Evolutionary conservation across 345 rosid species (phyloP).

Genomic region (Isatis tinctoria): DNA sequence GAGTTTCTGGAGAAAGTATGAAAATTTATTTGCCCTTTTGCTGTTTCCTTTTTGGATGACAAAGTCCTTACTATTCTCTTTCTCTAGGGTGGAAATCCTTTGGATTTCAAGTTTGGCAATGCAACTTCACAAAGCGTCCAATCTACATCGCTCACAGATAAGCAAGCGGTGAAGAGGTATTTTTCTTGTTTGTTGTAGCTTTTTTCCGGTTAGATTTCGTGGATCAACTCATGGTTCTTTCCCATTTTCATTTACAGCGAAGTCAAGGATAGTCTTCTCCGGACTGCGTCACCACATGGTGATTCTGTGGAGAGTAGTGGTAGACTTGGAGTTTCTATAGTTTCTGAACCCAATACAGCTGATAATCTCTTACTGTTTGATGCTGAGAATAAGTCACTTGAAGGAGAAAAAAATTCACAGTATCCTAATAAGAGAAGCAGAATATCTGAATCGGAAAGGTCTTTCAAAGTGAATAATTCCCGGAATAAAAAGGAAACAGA

Average conservation of each 20-base stretch:
- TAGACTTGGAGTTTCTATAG: constrained; percentile 55
- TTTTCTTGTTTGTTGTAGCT: constrained; percentile 20
- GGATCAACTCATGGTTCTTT: constrained; percentile 16
- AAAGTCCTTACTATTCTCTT: constrained; percentile 17
- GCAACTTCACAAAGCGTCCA: constrained; percentile 76
- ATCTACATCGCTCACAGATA: constrained; percentile 80
- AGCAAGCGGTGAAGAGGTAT: constrained; percentile 74
- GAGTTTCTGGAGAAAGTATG: constrained; percentile 97
- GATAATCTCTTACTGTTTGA: constrained; percentile 79
- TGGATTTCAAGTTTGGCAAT: constrained; percentile 83
- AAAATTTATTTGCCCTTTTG: neutral
- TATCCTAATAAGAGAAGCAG: constrained; percentile 48
- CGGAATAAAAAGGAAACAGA: constrained; percentile 76
- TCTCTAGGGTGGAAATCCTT: constrained; percentile 92
- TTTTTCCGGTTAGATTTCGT: constrained; percentile 1
- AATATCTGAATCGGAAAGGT: constrained; percentile 54
- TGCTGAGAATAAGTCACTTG: constrained; percentile 65
- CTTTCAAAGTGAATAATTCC: constrained; percentile 50
- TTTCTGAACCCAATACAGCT: constrained; percentile 82
- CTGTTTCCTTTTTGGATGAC: constrained; percentile 16
- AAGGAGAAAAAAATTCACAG: constrained; percentile 42
- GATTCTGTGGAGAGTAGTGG: constrained; percentile 97
- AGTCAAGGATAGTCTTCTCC: constrained; percentile 83
- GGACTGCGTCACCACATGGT: constrained; percentile 78
- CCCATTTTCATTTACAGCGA: constrained; percentile 48